Conservation (phyloP, 495 filamentous ascomycete genomes). For the Trichoderma erinaceum region DNA sequence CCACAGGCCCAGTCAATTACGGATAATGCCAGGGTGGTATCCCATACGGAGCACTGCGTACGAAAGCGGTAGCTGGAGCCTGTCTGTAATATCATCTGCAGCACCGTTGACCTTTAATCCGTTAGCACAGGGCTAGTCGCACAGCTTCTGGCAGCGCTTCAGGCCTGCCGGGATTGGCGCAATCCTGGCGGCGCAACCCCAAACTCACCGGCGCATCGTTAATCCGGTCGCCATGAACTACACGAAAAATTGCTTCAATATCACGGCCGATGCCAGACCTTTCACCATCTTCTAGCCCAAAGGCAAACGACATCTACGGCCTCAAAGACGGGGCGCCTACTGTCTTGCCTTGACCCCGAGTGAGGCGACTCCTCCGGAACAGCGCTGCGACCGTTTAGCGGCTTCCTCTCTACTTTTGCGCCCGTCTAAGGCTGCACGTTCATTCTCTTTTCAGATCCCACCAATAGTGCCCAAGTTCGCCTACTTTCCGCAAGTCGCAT, state of each 20-base stretch:
- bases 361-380: constrained; percentile 4
- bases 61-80: not conserved
- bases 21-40: not conserved
- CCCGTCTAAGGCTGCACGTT: not conserved
- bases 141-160: not conserved
- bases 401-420: not conserved
- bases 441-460: not conserved
- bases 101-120: not conserved
- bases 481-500: constrained; percentile 6
- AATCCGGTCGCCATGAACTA: constrained; percentile 10
- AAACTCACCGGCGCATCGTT: constrained; percentile 1
- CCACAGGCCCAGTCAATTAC: not conserved
- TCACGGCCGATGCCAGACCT: constrained; percentile 3
- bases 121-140: not conserved
- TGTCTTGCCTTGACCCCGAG: not conserved
- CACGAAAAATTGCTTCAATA: constrained; percentile 13
- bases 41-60: not conserved
- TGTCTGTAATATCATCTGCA: not conserved
- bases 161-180: not conserved
- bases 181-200: not conserved
- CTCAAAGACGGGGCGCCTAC: not conserved
- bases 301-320: not conserved
- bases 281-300: constrained; percentile 1
- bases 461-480: not conserved
- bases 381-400: not conserved